These are phyloP conservation scores for Saturnispora dispora DNA, from an alignment of 805 yeast genomes.

Conservation along the genomic window DNA sequence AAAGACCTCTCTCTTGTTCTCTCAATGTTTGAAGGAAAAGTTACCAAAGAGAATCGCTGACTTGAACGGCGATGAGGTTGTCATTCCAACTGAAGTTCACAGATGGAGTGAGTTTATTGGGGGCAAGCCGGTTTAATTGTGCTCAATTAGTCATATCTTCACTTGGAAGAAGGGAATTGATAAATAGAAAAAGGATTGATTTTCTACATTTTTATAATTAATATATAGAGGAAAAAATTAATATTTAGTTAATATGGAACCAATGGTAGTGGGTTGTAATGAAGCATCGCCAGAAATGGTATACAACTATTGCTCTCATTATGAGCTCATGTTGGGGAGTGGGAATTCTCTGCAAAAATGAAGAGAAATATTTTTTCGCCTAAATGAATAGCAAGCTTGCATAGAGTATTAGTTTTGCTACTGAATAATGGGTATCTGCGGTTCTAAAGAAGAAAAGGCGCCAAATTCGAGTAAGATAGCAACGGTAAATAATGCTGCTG, in stretches of 20 bases:
- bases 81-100: constrained; percentile 75
- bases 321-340: neutral
- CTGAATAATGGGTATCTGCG: constrained; percentile 14
- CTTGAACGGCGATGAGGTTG: constrained; percentile 32
- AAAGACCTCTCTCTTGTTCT: constrained; percentile 79
- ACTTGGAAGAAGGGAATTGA: neutral
- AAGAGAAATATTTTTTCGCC: neutral
- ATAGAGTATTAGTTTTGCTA: neutral
- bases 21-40: constrained; percentile 70
- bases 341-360: neutral
- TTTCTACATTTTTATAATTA: constrained; percentile 1
- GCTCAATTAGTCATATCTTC: neutral
- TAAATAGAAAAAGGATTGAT: neutral
- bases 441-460: constrained; percentile 12
- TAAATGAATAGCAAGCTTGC: neutral
- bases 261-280: neutral
- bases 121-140: constrained; percentile 67
- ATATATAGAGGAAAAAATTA: neutral
- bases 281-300: neutral
- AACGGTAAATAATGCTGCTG: neutral
- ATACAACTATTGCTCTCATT: neutral
- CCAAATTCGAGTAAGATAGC: neutral
- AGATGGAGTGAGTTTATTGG: constrained; percentile 98
- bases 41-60: constrained; percentile 47
- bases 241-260: neutral